phyloP scores from a whole-genome alignment of 257 asterid genomes.

The Ocimum tenuiflorum region DNA sequence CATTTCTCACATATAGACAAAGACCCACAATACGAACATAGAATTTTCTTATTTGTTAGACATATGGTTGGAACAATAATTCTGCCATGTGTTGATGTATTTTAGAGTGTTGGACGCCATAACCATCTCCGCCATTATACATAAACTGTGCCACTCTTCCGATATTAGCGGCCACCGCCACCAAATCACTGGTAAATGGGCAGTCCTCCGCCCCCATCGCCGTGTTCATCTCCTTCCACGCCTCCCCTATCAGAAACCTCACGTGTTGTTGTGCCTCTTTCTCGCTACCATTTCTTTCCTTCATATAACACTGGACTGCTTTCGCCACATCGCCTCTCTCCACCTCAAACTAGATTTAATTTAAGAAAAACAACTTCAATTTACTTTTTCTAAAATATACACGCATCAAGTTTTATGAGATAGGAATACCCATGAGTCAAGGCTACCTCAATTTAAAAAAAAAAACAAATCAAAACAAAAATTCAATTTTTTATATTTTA shows the following conservation, averaged over 20 bases:
- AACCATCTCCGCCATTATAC: conserved; percentile 47
- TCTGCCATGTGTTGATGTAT: conserved; percentile 17
- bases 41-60: too few relatives aligned
- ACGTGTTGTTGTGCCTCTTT: conserved; percentile 15
- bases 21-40: too few relatives aligned
- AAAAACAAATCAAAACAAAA: too few relatives aligned
- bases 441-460: too few relatives aligned
- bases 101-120: conserved; percentile 16
- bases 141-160: conserved; percentile 42
- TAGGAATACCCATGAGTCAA: neutral
- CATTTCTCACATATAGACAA: too few relatives aligned
- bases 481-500: too few relatives aligned
- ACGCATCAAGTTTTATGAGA: neutral
- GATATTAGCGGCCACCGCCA: conserved; percentile 24
- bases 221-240: conserved; percentile 37
- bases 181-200: conserved; percentile 18
- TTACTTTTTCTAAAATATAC: too few relatives aligned
- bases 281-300: conserved; percentile 20
- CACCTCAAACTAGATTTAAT: neutral
- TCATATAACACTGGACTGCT: conserved; percentile 38
- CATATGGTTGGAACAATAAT: conserved; percentile 26
- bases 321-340: conserved; percentile 27
- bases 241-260: conserved; percentile 10
- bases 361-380: too few relatives aligned
- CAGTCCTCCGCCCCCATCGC: neutral